Evolutionary conservation across 495 filamentous ascomycete genomes (phyloP), one percentile per base, ranked within the genome.

Genomic region (Xylaria palmicola): DNA sequence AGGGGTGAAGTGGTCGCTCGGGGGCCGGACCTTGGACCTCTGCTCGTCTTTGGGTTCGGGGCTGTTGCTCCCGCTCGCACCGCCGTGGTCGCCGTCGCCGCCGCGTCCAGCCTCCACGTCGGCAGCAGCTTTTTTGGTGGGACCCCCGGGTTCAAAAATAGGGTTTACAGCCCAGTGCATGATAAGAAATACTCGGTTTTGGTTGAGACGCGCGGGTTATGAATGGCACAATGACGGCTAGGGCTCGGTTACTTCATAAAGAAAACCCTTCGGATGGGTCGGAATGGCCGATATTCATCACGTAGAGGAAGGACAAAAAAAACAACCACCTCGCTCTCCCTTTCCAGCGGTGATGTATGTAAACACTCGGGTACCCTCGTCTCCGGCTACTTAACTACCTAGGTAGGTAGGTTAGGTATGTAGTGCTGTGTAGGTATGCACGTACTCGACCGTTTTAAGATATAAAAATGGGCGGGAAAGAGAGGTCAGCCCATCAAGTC

Each of bases 131-230:
- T 48, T 54, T 47, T 60, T 20, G 53, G 62, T 51, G 59, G 37
- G 47, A 17, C 20, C 15, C n/a, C 62, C 29, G 52, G 64, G 30
- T 20, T 66, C 62, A 62, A 72, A 72, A 56, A 75, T 60, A 29
- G 73, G 74, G 56, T 74, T 72, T 37, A 63, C 65, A n/a, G 69
- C 59, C 74, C 74, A 75, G 50, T 56, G 63, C 74, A 77, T 77
- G 41, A 51, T 68, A 62, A 45, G 24, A 24, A 53, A 27, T 47
- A 6, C 24, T 20, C 3, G 30, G 29, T 43, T 57, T 29, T 36
- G 52, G 9, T 24, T 36, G n/a, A 44, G 43, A 29, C 17, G 29
- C 26, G 27, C 12, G n/a, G n/a, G n/a, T n/a, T n/a, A n/a, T n/a
- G 24, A 40, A 13, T 10, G 22, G 30, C 0, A 19, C 15, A 22